Conservation (phyloP, 192 early-diverging fungal genomes). For the Podochytrium sp. region DNA sequence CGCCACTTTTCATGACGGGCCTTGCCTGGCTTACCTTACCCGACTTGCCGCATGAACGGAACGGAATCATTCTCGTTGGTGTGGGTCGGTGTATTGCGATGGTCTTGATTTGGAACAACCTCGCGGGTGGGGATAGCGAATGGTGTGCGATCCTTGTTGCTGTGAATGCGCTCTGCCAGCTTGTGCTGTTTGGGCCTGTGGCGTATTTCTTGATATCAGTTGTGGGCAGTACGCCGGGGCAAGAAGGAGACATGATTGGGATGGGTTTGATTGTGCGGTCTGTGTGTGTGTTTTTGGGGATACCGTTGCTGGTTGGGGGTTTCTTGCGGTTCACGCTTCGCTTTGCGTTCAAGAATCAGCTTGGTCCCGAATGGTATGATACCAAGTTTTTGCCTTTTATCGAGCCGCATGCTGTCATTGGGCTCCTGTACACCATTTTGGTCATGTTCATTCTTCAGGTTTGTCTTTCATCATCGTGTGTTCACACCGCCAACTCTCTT, state of each 20-base stretch:
- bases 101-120: constrained; percentile 78
- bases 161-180: constrained; percentile 70
- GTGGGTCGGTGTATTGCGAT: constrained; percentile 74
- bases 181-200: constrained; percentile 64
- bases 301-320: constrained; percentile 63
- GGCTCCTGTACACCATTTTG: constrained; percentile 68
- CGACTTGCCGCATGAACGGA: constrained; percentile 68
- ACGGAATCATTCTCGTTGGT: constrained; percentile 63
- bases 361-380: constrained; percentile 56
- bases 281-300: constrained; percentile 60
- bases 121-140: constrained; percentile 68
- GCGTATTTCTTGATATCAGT: constrained; percentile 60
- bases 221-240: constrained; percentile 39
- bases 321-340: constrained; percentile 55
- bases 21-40: constrained; percentile 70
- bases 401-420: constrained; percentile 59
- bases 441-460: constrained; percentile 66
- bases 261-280: constrained; percentile 53
- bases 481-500: background rate
- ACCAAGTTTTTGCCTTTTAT: constrained; percentile 58
- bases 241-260: constrained; percentile 33
- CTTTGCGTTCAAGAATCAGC: constrained; percentile 19
- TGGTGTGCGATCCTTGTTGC: constrained; percentile 74
- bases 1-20: constrained; percentile 67
- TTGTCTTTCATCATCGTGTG: background rate